Base-by-base conservation (phyloP, 352 stramenopile genomes). In the Pythium rishiriense region DNA sequence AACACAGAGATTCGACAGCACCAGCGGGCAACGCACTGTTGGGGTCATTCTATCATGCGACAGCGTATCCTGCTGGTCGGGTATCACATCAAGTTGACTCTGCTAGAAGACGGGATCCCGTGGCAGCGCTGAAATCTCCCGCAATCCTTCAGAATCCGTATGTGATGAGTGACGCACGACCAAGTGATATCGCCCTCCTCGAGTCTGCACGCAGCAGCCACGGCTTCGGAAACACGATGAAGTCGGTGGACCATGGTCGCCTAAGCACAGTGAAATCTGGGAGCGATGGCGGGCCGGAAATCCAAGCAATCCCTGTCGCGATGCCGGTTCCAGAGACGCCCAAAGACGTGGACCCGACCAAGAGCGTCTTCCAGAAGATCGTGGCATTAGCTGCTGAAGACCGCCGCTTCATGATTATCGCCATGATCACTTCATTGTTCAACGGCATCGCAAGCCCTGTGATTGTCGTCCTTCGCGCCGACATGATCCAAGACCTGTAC, bases 1-100 rank as follows among this genome's bases (percentile, higher is more conserved):
- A 14, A 3, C 29, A 10, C 6, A 28, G 49, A 3, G 95, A 50
- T 78, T 79, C 28, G 93, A 91, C 68, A 74, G 93, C 48, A 91
- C 39, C 29, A 14, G 24, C 53, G 1, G 53, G 39, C 11, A 37
- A 39, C 21, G 41, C 39, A 4, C 10, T 61, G 8, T 17, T 61
- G 6, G 53, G 53, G 4, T 46, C 39, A 41, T 61, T 61, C 26
- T 61, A 52, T 26, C 41, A 41, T n/a, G 53, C 53, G 7, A 52
- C 39, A 0, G 52, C 29, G 1, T 49, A 50, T 17, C 17, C 52
- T 17, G 26, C 22, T 1, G 50, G 33, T 42, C 17, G 29, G 12
- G 26, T 25, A 43, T 37, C 48, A 24, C 25, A 39, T 33, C 24
- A 24, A 59, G n/a, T 24, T 41, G 48, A 41, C 41, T 22, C 31